These are phyloP conservation scores for Ogataea polymorpha DNA, from an alignment of 805 yeast genomes.

Conservation along the genomic window DNA sequence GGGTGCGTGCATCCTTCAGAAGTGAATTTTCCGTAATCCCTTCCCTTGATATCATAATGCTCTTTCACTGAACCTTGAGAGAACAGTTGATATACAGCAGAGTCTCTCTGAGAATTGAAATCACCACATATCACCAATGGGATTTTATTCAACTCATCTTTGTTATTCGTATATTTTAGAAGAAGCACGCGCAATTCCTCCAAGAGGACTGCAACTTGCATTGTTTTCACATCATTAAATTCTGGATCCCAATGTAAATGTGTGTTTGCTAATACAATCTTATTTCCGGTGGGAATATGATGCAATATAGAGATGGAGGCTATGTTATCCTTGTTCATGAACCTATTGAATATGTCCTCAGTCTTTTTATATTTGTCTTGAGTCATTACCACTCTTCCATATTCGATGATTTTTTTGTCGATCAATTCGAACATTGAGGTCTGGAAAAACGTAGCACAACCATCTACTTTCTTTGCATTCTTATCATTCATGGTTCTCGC, in stretches of 20 bases:
- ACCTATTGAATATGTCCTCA: slow-evolving; percentile 91
- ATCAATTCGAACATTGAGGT: slow-evolving; percentile 63
- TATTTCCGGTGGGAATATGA: slow-evolving; percentile 68
- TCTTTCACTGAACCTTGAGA: slow-evolving; percentile 75
- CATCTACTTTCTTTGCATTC: slow-evolving; percentile 90
- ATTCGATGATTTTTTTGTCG: slow-evolving; percentile 75
- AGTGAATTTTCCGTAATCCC: slow-evolving; percentile 89
- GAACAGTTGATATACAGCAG: slow-evolving; percentile 90
- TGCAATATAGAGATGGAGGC: slow-evolving; percentile 77
- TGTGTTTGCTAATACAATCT: slow-evolving; percentile 76
- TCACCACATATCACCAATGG: slow-evolving; percentile 94
- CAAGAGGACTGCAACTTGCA: slow-evolving; percentile 88
- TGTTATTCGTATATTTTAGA: slow-evolving; percentile 37
- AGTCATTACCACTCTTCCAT: slow-evolving; percentile 74
- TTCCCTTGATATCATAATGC: slow-evolving; percentile 78
- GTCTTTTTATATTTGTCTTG: slow-evolving; percentile 87
- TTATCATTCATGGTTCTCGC: slow-evolving; percentile 82
- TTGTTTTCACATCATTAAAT: slow-evolving; percentile 90
- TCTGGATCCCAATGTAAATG: slow-evolving; percentile 99
- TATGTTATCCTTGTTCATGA: slow-evolving; percentile 92
- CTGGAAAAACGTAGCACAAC: slow-evolving; percentile 93
- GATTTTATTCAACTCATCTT: slow-evolving; percentile 39
- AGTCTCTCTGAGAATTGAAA: slow-evolving; percentile 80
- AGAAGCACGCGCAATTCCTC: slow-evolving; percentile 77
- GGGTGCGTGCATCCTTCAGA: slow-evolving; percentile 83